Base-by-base conservation (phyloP, 163 green algal species). In the Scenedesmus sp. region DNA sequence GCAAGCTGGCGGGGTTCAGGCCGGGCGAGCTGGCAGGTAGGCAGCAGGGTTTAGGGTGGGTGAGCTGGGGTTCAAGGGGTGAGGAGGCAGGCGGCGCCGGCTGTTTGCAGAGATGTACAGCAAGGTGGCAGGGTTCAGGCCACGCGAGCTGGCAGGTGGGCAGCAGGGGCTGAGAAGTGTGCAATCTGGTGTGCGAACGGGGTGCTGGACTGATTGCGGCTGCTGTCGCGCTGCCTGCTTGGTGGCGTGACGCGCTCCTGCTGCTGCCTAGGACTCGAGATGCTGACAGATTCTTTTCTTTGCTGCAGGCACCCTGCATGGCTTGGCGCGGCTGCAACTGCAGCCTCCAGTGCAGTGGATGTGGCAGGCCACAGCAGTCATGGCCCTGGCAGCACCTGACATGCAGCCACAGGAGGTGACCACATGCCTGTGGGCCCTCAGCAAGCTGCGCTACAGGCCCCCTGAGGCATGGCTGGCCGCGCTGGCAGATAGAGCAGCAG, bases 321-420 rank as follows among this genome's bases (percentile, higher is more conserved):
- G 83, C n/a, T 55, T 93, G 23, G 90, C 82, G 15, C 54, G 7
- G 46, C 76, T 93, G 54, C 77, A 64, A 12, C 34, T 89, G 76
- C 90, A 88, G 85, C 90, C 90, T 1, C 90, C 90, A 3, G 85
- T 93, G 74, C 90, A 93, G 90, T 93, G 90, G 90, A 91, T 91
- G 85, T 54, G 20, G n/a, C 67, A 86, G 18, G 90, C 85, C 6
- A 56, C 77, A 5, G 85, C 85, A 4, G 60, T 82, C 12, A 55
- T 88, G 34, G 85, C 76, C 16, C 26, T 91, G 46, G 57, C 83
- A 52, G 67, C 70, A 74, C 56, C 81, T 18, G 54, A 88, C 46
- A 54, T 88, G 20, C 13, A n/a, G 9, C 10, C 34, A 23, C 81
- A 84, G 54, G 88, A 92, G 66, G 7, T 92, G 0, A 83, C 82